These are phyloP conservation scores for Fraxinus excelsior DNA, from an alignment of 257 asterid species.

Conservation along the genomic window DNA sequence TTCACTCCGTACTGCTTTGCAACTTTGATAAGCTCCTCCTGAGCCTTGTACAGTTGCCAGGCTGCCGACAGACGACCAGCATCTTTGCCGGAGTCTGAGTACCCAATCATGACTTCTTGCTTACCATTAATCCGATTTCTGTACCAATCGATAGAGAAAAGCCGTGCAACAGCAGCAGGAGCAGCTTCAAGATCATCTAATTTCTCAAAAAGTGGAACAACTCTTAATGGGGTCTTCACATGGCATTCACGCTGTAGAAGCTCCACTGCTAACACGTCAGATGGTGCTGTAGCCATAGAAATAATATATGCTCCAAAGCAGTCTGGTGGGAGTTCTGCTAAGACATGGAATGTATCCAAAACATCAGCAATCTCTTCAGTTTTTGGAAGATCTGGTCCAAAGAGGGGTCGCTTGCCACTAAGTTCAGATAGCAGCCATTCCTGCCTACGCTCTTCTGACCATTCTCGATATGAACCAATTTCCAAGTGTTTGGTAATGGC, in stretches of 20 bases:
- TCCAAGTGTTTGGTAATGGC: conserved; percentile 50
- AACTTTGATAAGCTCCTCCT: conserved; percentile 55
- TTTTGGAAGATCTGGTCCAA: conserved; percentile 51
- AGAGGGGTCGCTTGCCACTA: conserved; percentile 53
- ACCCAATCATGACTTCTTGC: conserved; percentile 65
- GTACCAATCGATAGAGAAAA: conserved; percentile 59
- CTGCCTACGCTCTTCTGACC: conserved; percentile 51
- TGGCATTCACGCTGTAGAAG: conserved; percentile 57
- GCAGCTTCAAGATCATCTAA: conserved; percentile 50
- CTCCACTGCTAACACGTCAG: conserved; percentile 58
- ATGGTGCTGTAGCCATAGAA: conserved; percentile 56
- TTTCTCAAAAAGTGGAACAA: conserved; percentile 60
- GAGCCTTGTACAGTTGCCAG: conserved; percentile 60
- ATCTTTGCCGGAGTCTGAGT: conserved; percentile 65
- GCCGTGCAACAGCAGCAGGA: conserved; percentile 59
- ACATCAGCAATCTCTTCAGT: conserved; percentile 55
- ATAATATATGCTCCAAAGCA: conserved; percentile 54
- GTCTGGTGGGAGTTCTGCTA: conserved; percentile 53
- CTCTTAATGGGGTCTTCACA: conserved; percentile 45
- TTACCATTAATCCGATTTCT: conserved; percentile 47
- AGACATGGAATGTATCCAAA: conserved; percentile 50
- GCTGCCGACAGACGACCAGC: conserved; percentile 62
- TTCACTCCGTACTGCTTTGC: conserved; percentile 51
- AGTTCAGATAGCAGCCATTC: conserved; percentile 59
- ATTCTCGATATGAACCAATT: conserved; percentile 50